Evolutionary conservation across 768 basidiomycete species (phyloP), one percentile per base, ranked within the genome.

Genomic region (Panus rudis): DNA sequence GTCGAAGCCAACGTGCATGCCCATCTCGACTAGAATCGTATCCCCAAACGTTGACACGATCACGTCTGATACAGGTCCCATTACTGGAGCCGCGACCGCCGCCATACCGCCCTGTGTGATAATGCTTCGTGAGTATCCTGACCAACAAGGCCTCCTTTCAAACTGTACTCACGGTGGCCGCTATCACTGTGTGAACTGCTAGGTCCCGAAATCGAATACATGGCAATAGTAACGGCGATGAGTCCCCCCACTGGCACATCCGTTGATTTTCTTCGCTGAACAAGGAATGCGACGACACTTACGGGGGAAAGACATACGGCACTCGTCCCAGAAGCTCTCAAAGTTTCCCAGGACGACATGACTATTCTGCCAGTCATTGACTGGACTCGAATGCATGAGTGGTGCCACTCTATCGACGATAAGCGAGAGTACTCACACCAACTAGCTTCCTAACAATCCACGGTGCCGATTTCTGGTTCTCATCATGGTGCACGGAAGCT

Each of bases 361-460:
- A 78, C 76, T 39, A 83, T 76, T 43, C 79, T 62, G 4, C 79
- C 78, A 2, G 76, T 75, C 67, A 78, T 72, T 2, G 76, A 77
- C 75, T 79, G 57, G 8, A 47, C 21, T 8, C 10, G 37, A 16
- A n/a, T 12, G 20, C 22, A 32, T 47, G 28, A 25, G 12, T 3
- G n/a, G 37, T 33, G 33, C 37, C 14, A 44, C 20, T 37, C 32
- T 13, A 30, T 35, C 30, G 27, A 19, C 27, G 21, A 17, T 21
- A 37, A 37, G 14, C 22, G 20, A 27, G 39, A 33, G 19, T n/a
- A 68, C 74, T 54, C 59, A 79, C 79, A 48, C 78, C 79, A 17
- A 76, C 76, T 4, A 83, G 69, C 60, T 79, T 81, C 41, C 79
- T 63, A 27, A 82, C 64, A 43, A 80, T 73, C 79, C 79, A 81